Conservation (phyloP, 2,329 filamentous ascomycete genomes). For the Trematosphaeria pertusa region DNA sequence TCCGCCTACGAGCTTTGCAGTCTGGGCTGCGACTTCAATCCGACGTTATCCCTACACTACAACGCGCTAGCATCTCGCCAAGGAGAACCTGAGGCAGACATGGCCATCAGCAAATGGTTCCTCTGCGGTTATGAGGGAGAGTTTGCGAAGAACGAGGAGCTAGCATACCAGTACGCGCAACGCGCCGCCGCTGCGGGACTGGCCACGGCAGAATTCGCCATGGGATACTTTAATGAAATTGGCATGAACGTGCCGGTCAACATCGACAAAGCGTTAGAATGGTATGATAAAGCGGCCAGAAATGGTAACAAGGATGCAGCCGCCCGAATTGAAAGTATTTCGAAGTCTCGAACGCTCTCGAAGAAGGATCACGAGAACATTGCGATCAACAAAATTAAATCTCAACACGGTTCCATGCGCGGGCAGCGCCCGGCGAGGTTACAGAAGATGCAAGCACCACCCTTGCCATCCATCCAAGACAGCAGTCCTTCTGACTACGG, state of each 20-base stretch:
- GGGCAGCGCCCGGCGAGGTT: slow-evolving; percentile 56
- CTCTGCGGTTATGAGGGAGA: slow-evolving; percentile 91
- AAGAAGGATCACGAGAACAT: slow-evolving; percentile 93
- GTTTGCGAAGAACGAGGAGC: slow-evolving; percentile 93
- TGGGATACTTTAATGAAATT: slow-evolving; percentile 98
- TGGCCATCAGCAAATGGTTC: slow-evolving; percentile 98
- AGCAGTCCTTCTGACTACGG: slow-evolving; percentile 45
- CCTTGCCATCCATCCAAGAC: slow-evolving; percentile 51
- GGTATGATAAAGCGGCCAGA: slow-evolving; percentile 89
- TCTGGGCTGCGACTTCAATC: slow-evolving; percentile 92
- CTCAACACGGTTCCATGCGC: slow-evolving; percentile 59
- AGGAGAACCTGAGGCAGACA: slow-evolving; percentile 90
- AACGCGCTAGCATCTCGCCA: slow-evolving; percentile 92
- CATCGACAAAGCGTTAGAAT: slow-evolving; percentile 79
- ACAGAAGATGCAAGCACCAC: slow-evolving; percentile 42
- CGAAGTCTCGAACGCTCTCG: slow-evolving; percentile 81
- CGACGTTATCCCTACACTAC: slow-evolving; percentile 91
- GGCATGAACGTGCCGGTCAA: slow-evolving; percentile 90
- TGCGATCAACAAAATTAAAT: slow-evolving; percentile 83
- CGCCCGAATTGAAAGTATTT: slow-evolving; percentile 81
- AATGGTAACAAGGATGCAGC: slow-evolving; percentile 92
- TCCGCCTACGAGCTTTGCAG: slow-evolving; percentile 94
- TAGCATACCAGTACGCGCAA: slow-evolving; percentile 90
- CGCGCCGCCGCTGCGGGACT: slow-evolving; percentile 83
- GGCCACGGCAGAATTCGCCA: slow-evolving; percentile 90